Conservation (phyloP, 2,329 filamentous ascomycete species). For the Juglanconis oblonga region DNA sequence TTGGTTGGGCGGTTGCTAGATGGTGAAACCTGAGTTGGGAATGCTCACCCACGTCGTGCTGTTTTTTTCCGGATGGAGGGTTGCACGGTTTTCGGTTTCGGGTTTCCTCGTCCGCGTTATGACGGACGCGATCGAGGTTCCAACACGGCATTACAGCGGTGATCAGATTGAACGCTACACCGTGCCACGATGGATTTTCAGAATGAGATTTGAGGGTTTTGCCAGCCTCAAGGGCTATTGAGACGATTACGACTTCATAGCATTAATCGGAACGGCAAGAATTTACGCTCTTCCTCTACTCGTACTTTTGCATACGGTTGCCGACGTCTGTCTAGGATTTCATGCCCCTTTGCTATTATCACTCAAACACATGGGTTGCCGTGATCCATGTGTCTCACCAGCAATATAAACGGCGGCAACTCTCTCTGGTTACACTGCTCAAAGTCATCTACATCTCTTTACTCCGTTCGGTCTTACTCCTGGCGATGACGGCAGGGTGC, state of each 20-base stretch:
- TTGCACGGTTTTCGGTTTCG: not conserved
- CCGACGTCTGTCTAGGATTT: too few relatives aligned
- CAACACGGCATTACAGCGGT: constrained; percentile 4
- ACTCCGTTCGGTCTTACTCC: too few relatives aligned
- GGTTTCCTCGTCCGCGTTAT: not conserved
- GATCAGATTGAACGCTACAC: constrained; percentile 13
- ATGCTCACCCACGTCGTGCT: not conserved
- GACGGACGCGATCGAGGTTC: not conserved
- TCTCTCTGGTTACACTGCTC: too few relatives aligned
- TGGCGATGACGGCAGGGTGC: too few relatives aligned
- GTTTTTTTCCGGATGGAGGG: not conserved
- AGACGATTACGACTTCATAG: not conserved
- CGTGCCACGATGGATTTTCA: not conserved
- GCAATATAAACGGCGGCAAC: too few relatives aligned
- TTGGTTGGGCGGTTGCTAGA: not conserved
- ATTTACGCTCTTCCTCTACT: too few relatives aligned
- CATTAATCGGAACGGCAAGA: not conserved
- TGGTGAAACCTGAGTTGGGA: not conserved
- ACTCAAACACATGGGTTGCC: too few relatives aligned
- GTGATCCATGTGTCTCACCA: too few relatives aligned
- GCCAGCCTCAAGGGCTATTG: constrained; percentile 1
- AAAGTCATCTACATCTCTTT: too few relatives aligned
- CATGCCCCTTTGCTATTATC: too few relatives aligned
- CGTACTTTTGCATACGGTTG: too few relatives aligned
- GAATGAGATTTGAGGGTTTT: not conserved